phyloP scores from a whole-genome alignment of 78 protist species.

The Protostelium mycophagum region DNA sequence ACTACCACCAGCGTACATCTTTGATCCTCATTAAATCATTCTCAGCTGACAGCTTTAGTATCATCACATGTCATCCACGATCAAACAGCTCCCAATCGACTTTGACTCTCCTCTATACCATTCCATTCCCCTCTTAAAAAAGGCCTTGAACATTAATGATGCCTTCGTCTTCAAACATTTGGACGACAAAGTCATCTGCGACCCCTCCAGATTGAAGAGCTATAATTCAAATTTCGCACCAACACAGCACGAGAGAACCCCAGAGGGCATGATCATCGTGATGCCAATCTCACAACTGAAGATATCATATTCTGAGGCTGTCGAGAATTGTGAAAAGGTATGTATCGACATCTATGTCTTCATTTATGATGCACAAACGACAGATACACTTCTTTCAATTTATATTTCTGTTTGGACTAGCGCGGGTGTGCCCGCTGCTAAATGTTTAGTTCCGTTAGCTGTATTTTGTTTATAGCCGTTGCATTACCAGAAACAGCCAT shows the following conservation, averaged over 20 bases:
- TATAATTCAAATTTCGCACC: not conserved
- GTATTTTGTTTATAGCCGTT: too few relatives aligned
- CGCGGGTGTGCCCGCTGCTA: too few relatives aligned
- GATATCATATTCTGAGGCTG: not conserved
- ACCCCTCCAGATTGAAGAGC: not conserved
- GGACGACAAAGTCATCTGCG: not conserved
- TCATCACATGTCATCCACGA: not conserved
- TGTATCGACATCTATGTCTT: too few relatives aligned
- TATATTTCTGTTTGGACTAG: not conserved
- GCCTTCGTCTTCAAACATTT: not conserved
- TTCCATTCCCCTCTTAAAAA: not conserved
- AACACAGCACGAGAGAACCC: not conserved
- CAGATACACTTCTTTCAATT: too few relatives aligned
- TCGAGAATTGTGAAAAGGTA: not conserved
- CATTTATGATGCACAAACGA: too few relatives aligned
- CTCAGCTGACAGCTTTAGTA: not conserved
- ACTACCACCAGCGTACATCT: not conserved
- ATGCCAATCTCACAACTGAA: not conserved
- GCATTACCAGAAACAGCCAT: too few relatives aligned
- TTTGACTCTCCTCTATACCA: not conserved
- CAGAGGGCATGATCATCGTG: not conserved
- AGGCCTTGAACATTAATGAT: not conserved
- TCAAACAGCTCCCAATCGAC: not conserved
- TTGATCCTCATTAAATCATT: not conserved
- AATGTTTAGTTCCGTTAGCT: too few relatives aligned